Evolutionary conservation across 179 eudicot species (phyloP).

Genomic region (Amaranthus tricolor): DNA sequence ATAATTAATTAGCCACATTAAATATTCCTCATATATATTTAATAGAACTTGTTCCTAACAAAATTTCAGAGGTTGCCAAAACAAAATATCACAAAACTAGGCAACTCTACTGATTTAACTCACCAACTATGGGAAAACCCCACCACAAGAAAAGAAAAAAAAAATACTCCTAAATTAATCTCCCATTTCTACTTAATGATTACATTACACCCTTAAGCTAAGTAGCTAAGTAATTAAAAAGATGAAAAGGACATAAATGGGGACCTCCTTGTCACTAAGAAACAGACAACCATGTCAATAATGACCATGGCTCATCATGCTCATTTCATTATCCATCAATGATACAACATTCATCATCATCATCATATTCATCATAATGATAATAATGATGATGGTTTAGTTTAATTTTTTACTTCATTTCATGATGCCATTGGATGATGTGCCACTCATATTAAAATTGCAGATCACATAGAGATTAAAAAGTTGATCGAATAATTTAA

Average conservation of each 20-base stretch:
- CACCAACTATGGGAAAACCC: slow-evolving; percentile 3
- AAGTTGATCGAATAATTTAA: too few species aligned
- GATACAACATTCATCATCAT: slow-evolving; percentile 36
- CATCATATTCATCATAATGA: slow-evolving; percentile 12
- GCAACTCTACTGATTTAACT: slow-evolving; percentile 17
- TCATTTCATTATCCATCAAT: slow-evolving; percentile 24
- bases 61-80: slow-evolving; percentile 31
- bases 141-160: not conserved
- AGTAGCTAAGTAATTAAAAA: slow-evolving; percentile 10
- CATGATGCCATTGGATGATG: slow-evolving; percentile 5
- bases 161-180: slow-evolving; percentile 8
- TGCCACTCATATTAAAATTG: not conserved
- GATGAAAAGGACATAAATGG: slow-evolving; percentile 33
- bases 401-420: not conserved
- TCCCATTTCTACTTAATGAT: slow-evolving; percentile 22
- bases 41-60: slow-evolving; percentile 19
- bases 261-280: slow-evolving; percentile 27
- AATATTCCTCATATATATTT: not conserved
- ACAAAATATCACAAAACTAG: slow-evolving; percentile 18
- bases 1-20: not conserved
- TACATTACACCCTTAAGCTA: slow-evolving; percentile 23
- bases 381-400: not conserved
- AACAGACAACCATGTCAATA: slow-evolving; percentile 33
- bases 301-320: slow-evolving; percentile 27
- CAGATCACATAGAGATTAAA: too few species aligned